Conservation (phyloP, 2,329 filamentous ascomycete genomes). For the Blumeria graminis region DNA sequence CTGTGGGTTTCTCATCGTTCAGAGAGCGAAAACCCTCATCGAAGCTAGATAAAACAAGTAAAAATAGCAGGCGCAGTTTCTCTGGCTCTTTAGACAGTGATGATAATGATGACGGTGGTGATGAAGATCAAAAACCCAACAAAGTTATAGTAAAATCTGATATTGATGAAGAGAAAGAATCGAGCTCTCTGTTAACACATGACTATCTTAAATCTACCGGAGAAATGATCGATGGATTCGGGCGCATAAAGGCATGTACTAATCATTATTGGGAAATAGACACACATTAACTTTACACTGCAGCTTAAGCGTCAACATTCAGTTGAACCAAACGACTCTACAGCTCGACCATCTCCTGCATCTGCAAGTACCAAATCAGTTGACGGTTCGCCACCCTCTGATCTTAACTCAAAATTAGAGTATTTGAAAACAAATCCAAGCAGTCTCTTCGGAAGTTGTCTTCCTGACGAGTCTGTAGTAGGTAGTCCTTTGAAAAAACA, state of each 20-base stretch:
- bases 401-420: slow-evolving; percentile 15
- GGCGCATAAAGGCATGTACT: slow-evolving; percentile 48
- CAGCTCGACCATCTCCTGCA: slow-evolving; percentile 22
- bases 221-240: slow-evolving; percentile 57
- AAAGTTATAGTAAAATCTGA: slow-evolving; percentile 38
- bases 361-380: slow-evolving; percentile 20
- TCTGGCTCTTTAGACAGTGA: slow-evolving; percentile 20
- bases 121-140: slow-evolving; percentile 45
- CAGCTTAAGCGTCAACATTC: slow-evolving; percentile 67
- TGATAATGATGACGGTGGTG: slow-evolving; percentile 36
- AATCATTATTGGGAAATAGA: not conserved
- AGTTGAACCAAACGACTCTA: slow-evolving; percentile 34
- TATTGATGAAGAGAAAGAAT: slow-evolving; percentile 28
- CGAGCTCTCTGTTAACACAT: slow-evolving; percentile 33
- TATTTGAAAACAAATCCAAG: slow-evolving; percentile 12
- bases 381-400: slow-evolving; percentile 20
- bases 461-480: slow-evolving; percentile 24
- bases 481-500: slow-evolving; percentile 59
- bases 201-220: slow-evolving; percentile 51
- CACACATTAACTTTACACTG: slow-evolving; percentile 12
- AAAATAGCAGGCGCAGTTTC: slow-evolving; percentile 36
- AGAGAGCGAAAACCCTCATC: slow-evolving; percentile 40
- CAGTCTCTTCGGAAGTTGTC: slow-evolving; percentile 20
- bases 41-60: slow-evolving; percentile 32
- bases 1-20: slow-evolving; percentile 75